phyloP scores from a whole-genome alignment of 129 eudicot species.

The Saposhnikovia divaricata region DNA sequence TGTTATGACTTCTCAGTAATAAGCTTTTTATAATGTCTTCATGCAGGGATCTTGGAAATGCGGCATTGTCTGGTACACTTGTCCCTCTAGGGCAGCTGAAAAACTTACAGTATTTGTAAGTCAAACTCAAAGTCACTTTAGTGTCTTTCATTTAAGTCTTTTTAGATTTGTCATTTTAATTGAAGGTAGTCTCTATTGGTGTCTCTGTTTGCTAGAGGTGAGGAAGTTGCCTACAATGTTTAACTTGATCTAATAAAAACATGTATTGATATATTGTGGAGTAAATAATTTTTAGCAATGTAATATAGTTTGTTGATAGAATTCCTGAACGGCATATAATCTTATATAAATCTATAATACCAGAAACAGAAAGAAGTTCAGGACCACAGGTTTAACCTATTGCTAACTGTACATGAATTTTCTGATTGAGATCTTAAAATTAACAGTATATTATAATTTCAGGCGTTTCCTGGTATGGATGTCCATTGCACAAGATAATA shows the following conservation, averaged over 20 bases:
- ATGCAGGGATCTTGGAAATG: constrained; percentile 86
- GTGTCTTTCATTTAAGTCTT: background rate
- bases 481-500: background rate
- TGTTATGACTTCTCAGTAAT: background rate
- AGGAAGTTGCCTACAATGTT: background rate
- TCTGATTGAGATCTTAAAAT: background rate
- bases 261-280: background rate
- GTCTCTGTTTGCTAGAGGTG: background rate
- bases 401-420: background rate
- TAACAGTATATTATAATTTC: background rate
- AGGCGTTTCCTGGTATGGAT: background rate
- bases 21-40: background rate
- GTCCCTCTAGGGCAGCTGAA: constrained; percentile 74
- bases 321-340: background rate
- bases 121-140: background rate
- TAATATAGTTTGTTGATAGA: background rate
- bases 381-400: background rate
- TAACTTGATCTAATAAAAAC: background rate
- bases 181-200: background rate
- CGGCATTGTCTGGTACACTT: constrained; percentile 70
- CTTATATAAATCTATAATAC: background rate
- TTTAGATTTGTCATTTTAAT: background rate
- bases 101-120: constrained; percentile 87
- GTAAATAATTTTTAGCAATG: background rate
- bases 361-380: background rate